Base-by-base conservation (phyloP, 164 flowering plant genomes). In the Tinospora cordifolia region DNA sequence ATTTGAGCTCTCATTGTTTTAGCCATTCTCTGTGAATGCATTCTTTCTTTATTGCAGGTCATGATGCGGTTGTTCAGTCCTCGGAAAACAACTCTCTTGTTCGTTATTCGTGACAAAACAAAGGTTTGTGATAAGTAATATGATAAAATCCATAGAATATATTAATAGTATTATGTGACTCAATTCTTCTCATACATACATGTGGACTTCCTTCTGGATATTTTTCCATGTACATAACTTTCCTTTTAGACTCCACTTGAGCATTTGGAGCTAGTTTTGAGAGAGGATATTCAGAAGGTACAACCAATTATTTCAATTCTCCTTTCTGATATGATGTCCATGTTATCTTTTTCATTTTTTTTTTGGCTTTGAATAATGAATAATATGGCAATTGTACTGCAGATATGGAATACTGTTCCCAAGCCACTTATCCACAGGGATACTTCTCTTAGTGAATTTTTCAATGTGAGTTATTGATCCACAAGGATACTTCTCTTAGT, bases 271-370 rank as follows among this genome's bases (percentile, higher is more conserved):
- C 83, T 81, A 63, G 71, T 83, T 54, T 69, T 87, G 39, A 83
- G 88, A 69, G 88, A 87, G 69, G 90, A 87, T 75, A 81, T 87
- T 71, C 87, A 85, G 77, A 85, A 85, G 88, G 90, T 86, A 69
- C 11, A 0, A 41, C 46, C 40, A 6, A 6, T 15, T 22, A 9
- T 22, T 22, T 22, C 21, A 1, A 30, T 30, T 30, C n/a, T n/a
- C n/a, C n/a, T 26, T 58, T 49, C 38, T 36, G 9, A 34, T 30
- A 22, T 47, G 19, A 25, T 41, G 7, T 27, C 64, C n/a, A 13
- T 0, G 38, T 51, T 62, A 36, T 15, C 27, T 40, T 38, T 17
- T 36, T 64, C 59, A 11, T 22, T 24, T 70, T 51, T 17, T 30
- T 30, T 30, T 30, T 30, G 36, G 36, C 4, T 30, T 30, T 30